These are phyloP conservation scores for Strobilomyces confusus DNA, from an alignment of 768 basidiomycete species.

Conservation along the genomic window DNA sequence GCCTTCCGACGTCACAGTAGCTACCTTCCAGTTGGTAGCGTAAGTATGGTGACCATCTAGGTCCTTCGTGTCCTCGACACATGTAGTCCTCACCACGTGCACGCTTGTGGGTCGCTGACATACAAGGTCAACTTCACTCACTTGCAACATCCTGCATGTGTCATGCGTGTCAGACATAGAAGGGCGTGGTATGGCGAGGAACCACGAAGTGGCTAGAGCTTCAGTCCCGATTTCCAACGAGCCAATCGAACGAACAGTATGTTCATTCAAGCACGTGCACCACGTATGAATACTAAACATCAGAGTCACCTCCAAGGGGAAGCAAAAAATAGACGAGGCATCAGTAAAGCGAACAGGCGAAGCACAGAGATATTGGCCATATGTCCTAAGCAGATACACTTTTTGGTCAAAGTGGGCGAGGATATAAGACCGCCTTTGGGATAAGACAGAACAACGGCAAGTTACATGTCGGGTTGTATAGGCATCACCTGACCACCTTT, in stretches of 20 bases:
- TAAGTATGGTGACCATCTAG: too few species aligned
- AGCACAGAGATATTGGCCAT: not conserved
- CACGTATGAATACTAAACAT: conserved; percentile 2
- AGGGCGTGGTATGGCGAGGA: too few species aligned
- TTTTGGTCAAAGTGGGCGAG: not conserved
- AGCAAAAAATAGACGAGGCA: not conserved
- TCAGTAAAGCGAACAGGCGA: not conserved
- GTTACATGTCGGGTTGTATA: conserved; percentile 53
- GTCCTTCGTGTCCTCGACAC: too few species aligned
- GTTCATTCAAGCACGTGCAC: conserved; percentile 3
- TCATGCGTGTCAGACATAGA: too few species aligned
- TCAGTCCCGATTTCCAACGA: not conserved
- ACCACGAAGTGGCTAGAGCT: too few species aligned
- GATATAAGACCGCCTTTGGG: not conserved
- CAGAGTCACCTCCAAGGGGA: not conserved
- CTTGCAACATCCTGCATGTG: too few species aligned
- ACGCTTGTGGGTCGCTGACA: too few species aligned
- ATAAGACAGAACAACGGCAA: not conserved
- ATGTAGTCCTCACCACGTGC: too few species aligned
- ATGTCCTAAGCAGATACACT: not conserved
- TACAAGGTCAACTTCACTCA: too few species aligned
- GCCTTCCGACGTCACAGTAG: too few species aligned
- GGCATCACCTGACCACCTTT: conserved; percentile 76
- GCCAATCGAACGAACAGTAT: not conserved
- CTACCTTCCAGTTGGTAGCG: too few species aligned